A percentile compares a stretch with the other conserved stretches of the same genome.
Evolutionary conservation across 495 filamentous ascomycete genomes (phyloP).

Genomic region (Lasiosphaeria miniovina): DNA sequence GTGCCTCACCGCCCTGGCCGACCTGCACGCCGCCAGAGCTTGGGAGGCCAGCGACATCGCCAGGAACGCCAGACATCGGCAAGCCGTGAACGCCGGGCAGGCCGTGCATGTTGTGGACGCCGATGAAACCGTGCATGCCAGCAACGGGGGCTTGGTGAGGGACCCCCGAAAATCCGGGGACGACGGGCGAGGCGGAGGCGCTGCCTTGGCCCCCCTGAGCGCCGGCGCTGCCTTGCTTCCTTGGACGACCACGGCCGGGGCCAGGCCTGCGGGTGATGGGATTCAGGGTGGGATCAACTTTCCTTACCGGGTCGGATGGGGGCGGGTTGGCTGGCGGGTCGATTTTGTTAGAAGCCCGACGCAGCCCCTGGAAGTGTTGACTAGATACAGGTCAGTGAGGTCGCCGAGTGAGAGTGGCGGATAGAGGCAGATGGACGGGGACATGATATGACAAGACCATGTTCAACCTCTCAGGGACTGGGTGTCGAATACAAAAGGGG

Average conservation of each 20-base stretch:
- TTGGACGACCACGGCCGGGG: constrained; percentile 46
- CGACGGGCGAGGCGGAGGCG: constrained; percentile 8
- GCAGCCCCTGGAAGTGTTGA: constrained; percentile 51
- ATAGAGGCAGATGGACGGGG: neutral
- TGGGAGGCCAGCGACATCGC: neutral
- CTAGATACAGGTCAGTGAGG: constrained; percentile 20
- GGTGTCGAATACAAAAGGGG: too few relatives aligned
- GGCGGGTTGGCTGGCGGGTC: constrained; percentile 27
- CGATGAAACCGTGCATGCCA: neutral
- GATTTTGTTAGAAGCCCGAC: constrained; percentile 45
- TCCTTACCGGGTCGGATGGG: constrained; percentile 23
- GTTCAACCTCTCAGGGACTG: too few relatives aligned
- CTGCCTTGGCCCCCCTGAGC: constrained; percentile 1
- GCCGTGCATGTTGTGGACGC: constrained; percentile 7
- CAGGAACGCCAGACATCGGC: neutral
- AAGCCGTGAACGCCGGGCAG: constrained; percentile 10
- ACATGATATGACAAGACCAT: neutral
- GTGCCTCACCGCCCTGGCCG: constrained; percentile 7
- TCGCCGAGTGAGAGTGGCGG: neutral
- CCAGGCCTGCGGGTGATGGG: constrained; percentile 50
- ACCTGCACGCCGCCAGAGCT: neutral
- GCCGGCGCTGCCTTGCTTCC: constrained; percentile 27
- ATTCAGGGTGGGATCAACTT: constrained; percentile 42
- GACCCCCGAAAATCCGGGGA: neutral
- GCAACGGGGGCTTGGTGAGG: neutral